Evolutionary conservation across 2,329 filamentous ascomycete species (phyloP), one percentile per base, ranked within the genome.

Genomic region (Penicillium olsonii): DNA sequence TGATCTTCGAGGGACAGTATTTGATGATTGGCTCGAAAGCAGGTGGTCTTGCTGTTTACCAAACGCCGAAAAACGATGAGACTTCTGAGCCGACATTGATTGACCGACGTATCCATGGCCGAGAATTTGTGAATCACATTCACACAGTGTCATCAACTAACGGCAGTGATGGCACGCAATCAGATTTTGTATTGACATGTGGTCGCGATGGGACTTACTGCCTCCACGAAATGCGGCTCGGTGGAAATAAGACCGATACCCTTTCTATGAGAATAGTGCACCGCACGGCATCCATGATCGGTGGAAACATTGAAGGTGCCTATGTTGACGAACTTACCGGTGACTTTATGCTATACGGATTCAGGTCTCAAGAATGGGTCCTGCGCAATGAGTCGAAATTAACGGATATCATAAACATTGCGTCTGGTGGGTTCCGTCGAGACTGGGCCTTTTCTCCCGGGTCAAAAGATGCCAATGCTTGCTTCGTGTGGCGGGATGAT

Each of bases 401-500:
- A 50, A 80, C 83, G 48, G 87, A 92, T 61, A 69, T 92, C 14
- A 81, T 87, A 46, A 79, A 77, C 1, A 78, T 95, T 24, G 85
- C 91, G 41, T 96, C 92, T 64, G 92, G 92, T 47, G 92, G 92
- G 27, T 85, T 85, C 0, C 90, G 96, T 64, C 82, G 92, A 46
- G 85, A 81, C 26, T 96, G 90, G 78, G 80, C 83, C 2, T 88
- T 80, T 54, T 64, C 66, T 8, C 62, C 67, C 11, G 57, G 58
- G 7, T 46, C 49, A 1, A 56, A 57, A 9, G 52, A 52, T 1
- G 62, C 63, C 35, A 73, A 72, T 34, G 78, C 78, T 1, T 78
- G 76, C 22, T 84, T 95, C 51, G 79, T 88, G 0, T 96, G 88
- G 80, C 92, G 87, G 3, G 86, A 89, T 68, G 84, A 84, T 5